phyloP scores from a whole-genome alignment of 768 basidiomycete genomes.

The Dendrothele bispora region DNA sequence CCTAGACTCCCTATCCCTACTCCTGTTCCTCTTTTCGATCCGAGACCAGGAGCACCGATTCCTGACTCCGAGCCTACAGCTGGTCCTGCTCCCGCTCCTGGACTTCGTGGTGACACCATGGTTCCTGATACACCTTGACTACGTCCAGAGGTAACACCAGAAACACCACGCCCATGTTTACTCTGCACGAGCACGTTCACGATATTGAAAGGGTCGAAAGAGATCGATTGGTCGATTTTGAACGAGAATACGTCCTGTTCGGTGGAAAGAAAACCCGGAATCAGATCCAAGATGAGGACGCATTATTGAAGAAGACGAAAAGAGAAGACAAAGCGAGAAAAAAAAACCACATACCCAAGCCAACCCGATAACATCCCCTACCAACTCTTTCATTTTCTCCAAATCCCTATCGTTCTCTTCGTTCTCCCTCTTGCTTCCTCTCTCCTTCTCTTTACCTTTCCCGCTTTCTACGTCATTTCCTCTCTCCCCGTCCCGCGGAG shows the following conservation, averaged over 20 bases:
- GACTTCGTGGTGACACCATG: no score
- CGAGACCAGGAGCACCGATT: no score
- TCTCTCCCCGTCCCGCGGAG: no score
- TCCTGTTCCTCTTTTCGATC: no score
- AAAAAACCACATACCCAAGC: slow-evolving; percentile 42
- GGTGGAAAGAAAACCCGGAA: slow-evolving; percentile 22
- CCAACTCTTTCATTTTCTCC: slow-evolving; percentile 34
- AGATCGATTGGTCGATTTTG: slow-evolving; percentile 41
- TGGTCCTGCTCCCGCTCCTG: no score
- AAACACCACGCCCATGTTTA: slow-evolving; percentile 42
- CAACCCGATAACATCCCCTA: slow-evolving; percentile 51
- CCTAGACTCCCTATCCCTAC: no score
- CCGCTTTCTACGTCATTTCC: no score
- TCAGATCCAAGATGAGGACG: slow-evolving; percentile 7
- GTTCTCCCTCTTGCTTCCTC: no score
- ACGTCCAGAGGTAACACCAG: slow-evolving; percentile 51
- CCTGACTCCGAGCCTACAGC: no score
- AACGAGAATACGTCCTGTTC: slow-evolving; percentile 66
- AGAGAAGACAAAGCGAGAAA: no score
- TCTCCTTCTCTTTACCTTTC: no score
- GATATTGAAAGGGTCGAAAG: slow-evolving; percentile 43
- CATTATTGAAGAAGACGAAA: no score
- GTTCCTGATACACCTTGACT: slow-evolving; percentile 36
- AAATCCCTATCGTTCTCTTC: slow-evolving; percentile 25
- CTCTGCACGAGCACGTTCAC: slow-evolving; percentile 50